These are phyloP conservation scores for Paxillus rubicundulus DNA, from an alignment of 768 basidiomycete species.

Conservation along the genomic window DNA sequence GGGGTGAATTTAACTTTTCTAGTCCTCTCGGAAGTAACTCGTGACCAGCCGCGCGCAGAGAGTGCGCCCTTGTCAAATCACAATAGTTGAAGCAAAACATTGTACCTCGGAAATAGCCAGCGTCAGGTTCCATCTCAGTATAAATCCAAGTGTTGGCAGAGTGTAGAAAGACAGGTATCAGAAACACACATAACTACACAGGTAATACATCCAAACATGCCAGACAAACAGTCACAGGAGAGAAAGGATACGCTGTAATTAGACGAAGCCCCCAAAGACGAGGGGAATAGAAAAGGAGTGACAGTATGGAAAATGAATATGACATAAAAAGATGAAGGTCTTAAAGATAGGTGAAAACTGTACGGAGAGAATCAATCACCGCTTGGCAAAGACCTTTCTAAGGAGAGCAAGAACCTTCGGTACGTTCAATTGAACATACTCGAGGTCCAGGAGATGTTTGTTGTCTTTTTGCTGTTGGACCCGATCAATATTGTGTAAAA, in stretches of 20 bases:
- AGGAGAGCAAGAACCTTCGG: conserved; percentile 89
- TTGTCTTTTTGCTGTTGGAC: conserved; percentile 92
- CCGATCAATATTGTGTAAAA: conserved; percentile 8
- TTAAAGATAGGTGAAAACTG: conserved; percentile 15
- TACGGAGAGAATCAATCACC: conserved; percentile 43
- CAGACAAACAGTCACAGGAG: conserved; percentile 28
- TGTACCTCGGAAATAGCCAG: background rate
- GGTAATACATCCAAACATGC: conserved; percentile 35
- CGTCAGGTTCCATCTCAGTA: background rate
- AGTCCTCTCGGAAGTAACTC: no score
- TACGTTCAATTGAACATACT: conserved; percentile 97
- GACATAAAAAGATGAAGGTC: conserved; percentile 26
- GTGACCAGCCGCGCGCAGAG: no score
- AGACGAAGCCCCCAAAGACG: conserved; percentile 6
- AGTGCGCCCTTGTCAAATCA: background rate
- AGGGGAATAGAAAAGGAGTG: conserved; percentile 19
- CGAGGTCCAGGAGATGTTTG: conserved; percentile 92
- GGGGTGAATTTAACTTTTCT: no score
- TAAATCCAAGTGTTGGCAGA: background rate
- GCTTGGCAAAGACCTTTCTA: conserved; percentile 92
- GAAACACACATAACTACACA: conserved; percentile 38
- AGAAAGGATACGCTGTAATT: conserved; percentile 18
- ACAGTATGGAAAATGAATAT: conserved; percentile 34
- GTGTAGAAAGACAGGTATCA: conserved; percentile 34
- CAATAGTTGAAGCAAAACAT: no score